Evolutionary conservation across 352 stramenopile genomes (phyloP), one percentile per base, ranked within the genome.

Genomic region (Phytophthora palmivora): DNA sequence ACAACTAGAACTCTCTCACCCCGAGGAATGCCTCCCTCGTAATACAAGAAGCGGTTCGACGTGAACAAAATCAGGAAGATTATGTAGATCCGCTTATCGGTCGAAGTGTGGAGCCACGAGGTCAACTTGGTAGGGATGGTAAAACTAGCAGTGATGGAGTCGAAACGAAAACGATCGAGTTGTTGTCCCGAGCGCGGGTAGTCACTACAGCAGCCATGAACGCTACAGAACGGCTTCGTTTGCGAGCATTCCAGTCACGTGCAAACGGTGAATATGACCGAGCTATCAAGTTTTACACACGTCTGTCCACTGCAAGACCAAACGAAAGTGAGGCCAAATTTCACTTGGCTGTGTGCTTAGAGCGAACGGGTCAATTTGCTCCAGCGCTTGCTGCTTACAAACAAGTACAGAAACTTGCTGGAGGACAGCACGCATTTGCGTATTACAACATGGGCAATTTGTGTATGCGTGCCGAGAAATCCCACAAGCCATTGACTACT

Each of bases 381-480:
- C 47, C 60, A 21, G 76, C 81, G 0, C 18, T 78, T 10, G 16
- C 60, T 28, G 58, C 68, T 3, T 90, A 90, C 51, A 67, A 61
- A 3, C 55, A 68, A 32, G 65, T 82, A 14, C 43, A 82, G 2
- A 57, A 56, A 33, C 41, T 74, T 11, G 50, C 60, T 6, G 45
- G 26, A 32, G 38, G 46, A 11, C 60, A 58, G 6, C 79, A 86
- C 21, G 52, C 68, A 7, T 86, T 86, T 44, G 60, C 75, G 37
- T 69, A 86, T 30, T 88, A 78, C 54, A 87, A 88, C 51, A 58
- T 76, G 21, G 81, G 74, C 5, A 90, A 88, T 54, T 52, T 88
- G 24, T 63, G 70, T 32, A 82, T 90, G 74, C 72, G 72, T 4
- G 30, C 66, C 42, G 62, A 72, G 0, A 61, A 21, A 47, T 87